phyloP scores from a whole-genome alignment of 805 yeast species.

The Zygosaccharomyces gambellarensis region DNA sequence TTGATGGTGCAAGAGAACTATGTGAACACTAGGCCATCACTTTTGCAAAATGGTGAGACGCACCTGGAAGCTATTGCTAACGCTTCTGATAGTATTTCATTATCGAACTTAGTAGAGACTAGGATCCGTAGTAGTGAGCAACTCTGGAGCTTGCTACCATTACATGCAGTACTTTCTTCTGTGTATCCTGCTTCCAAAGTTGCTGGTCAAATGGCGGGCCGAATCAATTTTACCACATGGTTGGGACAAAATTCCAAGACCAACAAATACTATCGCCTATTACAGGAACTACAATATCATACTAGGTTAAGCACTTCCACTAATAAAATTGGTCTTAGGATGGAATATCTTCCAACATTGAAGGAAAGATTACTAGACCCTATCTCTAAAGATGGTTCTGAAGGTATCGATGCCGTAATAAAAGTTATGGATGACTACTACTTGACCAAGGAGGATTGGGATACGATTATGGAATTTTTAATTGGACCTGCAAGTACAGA shows the following conservation, averaged over 20 bases:
- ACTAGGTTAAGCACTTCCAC: conserved; percentile 76
- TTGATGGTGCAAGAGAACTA: conserved; percentile 96
- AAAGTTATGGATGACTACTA: conserved; percentile 79
- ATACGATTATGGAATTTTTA: conserved; percentile 73
- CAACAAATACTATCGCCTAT: conserved; percentile 67
- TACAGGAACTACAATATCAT: conserved; percentile 87
- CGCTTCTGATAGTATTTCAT: conserved; percentile 87
- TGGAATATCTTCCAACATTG: conserved; percentile 68
- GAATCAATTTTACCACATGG: conserved; percentile 80
- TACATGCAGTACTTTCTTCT: conserved; percentile 82
- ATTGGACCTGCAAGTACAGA: conserved; percentile 57
- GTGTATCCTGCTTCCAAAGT: conserved; percentile 72
- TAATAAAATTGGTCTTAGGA: conserved; percentile 65
- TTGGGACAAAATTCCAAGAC: conserved; percentile 85
- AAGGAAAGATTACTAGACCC: conserved; percentile 56
- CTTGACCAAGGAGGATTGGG: conserved; percentile 90
- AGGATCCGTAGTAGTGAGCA: conserved; percentile 87
- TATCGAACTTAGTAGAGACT: conserved; percentile 74
- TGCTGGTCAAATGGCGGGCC: conserved; percentile 63
- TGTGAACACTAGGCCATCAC: conserved; percentile 56
- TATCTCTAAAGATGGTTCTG: conserved; percentile 48
- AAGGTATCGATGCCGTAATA: conserved; percentile 62
- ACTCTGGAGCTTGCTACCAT: conserved; percentile 89
- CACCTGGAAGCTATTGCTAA: conserved; percentile 60
- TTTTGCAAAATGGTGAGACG: conserved; percentile 39